These are phyloP conservation scores for Heliocybe sulcata DNA, from an alignment of 1,284 basidiomycete species.

Conservation along the genomic window DNA sequence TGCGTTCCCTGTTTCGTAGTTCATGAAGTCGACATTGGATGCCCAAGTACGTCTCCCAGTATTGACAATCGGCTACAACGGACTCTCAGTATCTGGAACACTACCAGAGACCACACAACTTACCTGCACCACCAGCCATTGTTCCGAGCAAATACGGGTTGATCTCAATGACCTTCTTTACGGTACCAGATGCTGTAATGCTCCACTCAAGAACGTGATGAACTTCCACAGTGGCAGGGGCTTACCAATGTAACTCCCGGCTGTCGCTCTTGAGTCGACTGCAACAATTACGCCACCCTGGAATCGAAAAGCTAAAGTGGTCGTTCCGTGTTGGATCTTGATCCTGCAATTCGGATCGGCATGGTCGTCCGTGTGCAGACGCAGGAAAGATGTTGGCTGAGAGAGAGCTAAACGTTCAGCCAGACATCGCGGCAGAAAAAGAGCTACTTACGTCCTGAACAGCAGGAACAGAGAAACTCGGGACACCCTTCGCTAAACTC, in stretches of 20 bases:
- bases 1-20: constrained; percentile 94
- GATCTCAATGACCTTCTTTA: constrained; percentile 99
- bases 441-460: constrained; percentile 61
- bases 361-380: constrained; percentile 88
- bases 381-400: constrained; percentile 86
- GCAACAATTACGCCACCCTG: constrained; percentile 96
- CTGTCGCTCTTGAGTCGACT: constrained; percentile 96
- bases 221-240: constrained; percentile 7
- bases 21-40: constrained; percentile 98
- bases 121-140: constrained; percentile 98
- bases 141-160: constrained; percentile 98
- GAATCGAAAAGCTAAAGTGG: constrained; percentile 96
- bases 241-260: constrained; percentile 93
- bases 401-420: too few species aligned
- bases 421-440: too few species aligned
- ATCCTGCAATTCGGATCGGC: constrained; percentile 91
- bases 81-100: constrained; percentile 3
- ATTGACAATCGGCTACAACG: constrained; percentile 79
- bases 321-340: constrained; percentile 99
- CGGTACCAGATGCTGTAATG: constrained; percentile 79
- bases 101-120: constrained; percentile 15
- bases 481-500: constrained; percentile 58
- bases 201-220: too few species aligned
- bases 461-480: constrained; percentile 62
- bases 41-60: constrained; percentile 98